These are phyloP conservation scores for Lachancea quebecensis DNA, from an alignment of 805 yeast genomes.

Conservation along the genomic window DNA sequence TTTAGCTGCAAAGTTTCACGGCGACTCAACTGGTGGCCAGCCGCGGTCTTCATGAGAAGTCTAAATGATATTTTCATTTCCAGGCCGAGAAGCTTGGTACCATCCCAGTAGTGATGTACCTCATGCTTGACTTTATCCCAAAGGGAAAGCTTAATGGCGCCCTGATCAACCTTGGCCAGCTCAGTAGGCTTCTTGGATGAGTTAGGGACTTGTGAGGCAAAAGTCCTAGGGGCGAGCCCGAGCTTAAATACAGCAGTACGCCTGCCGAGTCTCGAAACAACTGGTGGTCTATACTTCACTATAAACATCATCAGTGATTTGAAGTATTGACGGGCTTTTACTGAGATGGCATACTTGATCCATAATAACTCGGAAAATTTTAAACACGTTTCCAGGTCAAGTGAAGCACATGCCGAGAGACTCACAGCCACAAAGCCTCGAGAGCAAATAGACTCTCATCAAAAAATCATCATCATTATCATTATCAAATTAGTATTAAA, in stretches of 20 bases:
- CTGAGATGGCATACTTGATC: no score
- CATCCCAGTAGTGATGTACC: slow-evolving; percentile 89
- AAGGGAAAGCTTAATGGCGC: slow-evolving; percentile 42
- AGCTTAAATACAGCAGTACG: neutral
- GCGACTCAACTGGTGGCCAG: slow-evolving; percentile 87
- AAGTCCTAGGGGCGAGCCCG: neutral
- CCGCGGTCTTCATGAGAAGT: slow-evolving; percentile 69
- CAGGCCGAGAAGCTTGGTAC: slow-evolving; percentile 86
- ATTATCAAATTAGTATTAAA: no score
- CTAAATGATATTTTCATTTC: slow-evolving; percentile 82
- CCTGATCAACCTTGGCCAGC: neutral
- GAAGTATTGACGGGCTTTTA: no score
- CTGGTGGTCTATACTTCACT: slow-evolving; percentile 1
- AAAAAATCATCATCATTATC: no score
- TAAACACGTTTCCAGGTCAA: no score
- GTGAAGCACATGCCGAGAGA: no score
- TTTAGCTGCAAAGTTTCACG: slow-evolving; percentile 84
- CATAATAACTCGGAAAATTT: no score
- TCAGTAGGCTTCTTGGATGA: neutral
- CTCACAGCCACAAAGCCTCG: no score
- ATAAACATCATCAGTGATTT: neutral
- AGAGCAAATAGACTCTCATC: no score
- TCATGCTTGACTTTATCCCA: slow-evolving; percentile 87
- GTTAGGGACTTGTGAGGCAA: slow-evolving; percentile 2
- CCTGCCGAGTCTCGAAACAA: neutral